A percentile compares a stretch with the other conserved stretches of the same genome.
Evolutionary conservation across 2,329 filamentous ascomycete species (phyloP).

Genomic region (Aspergillus uvarum): DNA sequence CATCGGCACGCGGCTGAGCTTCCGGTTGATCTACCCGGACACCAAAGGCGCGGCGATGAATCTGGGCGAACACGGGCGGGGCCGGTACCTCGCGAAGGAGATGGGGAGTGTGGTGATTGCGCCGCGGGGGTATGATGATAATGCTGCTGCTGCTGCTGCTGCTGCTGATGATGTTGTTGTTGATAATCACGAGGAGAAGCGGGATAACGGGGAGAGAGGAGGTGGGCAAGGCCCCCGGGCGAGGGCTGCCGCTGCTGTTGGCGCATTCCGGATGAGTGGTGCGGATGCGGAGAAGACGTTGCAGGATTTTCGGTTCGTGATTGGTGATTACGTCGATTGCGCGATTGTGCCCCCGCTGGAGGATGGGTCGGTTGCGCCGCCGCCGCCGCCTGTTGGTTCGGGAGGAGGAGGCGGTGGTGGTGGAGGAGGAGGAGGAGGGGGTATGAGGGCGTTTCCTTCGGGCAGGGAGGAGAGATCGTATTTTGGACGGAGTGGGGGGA

Average conservation of each 20-base stretch:
- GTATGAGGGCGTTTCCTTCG: slow-evolving; percentile 47
- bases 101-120: slow-evolving; percentile 80
- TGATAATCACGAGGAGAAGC: too few species aligned
- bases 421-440: slow-evolving; percentile 39
- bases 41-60: slow-evolving; percentile 48
- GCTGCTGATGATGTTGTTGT: too few species aligned
- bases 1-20: slow-evolving; percentile 80
- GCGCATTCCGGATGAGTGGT: slow-evolving; percentile 46
- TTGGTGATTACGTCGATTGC: slow-evolving; percentile 84
- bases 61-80: slow-evolving; percentile 43
- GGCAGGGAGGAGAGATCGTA: slow-evolving; percentile 34
- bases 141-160: slow-evolving; percentile 25
- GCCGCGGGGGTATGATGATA: slow-evolving; percentile 29
- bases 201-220: neutral
- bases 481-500: slow-evolving; percentile 34
- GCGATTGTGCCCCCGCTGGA: slow-evolving; percentile 73
- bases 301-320: slow-evolving; percentile 74
- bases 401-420: slow-evolving; percentile 37
- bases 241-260: slow-evolving; percentile 31
- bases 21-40: slow-evolving; percentile 83
- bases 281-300: slow-evolving; percentile 72
- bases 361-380: slow-evolving; percentile 70
- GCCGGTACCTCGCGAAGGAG: slow-evolving; percentile 74
- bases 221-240: slow-evolving; percentile 16
- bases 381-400: slow-evolving; percentile 46